phyloP scores from a whole-genome alignment of 2,329 filamentous ascomycete genomes.

The Plectosphaerella sp. region DNA sequence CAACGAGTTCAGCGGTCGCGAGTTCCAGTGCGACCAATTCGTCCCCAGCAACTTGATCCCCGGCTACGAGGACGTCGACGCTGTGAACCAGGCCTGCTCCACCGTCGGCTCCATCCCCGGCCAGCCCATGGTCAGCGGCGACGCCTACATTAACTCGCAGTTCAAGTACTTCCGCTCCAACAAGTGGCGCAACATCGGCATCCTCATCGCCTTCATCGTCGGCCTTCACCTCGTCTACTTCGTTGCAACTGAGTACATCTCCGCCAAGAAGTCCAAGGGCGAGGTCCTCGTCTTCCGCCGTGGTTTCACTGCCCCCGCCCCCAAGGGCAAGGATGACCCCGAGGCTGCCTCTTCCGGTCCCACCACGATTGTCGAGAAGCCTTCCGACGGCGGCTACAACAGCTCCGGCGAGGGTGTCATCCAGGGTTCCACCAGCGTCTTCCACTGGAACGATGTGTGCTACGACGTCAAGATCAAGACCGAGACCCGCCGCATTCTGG shows the following conservation, averaged over 20 bases:
- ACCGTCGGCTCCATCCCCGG: conserved; percentile 44
- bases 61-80: conserved; percentile 20
- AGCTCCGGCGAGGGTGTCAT: conserved; percentile 19
- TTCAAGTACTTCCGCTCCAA: conserved; percentile 43
- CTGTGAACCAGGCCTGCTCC: conserved; percentile 36
- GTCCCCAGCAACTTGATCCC: conserved; percentile 18
- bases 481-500: conserved; percentile 58
- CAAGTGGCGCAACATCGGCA: conserved; percentile 54
- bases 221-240: conserved; percentile 45
- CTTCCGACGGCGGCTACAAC: not conserved
- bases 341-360: conserved; percentile 10
- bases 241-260: conserved; percentile 37
- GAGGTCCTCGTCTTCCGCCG: conserved; percentile 56
- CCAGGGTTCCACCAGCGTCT: conserved; percentile 55
- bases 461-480: conserved; percentile 72
- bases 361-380: conserved; percentile 8
- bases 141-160: conserved; percentile 37
- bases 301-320: conserved; percentile 17
- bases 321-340: conserved; percentile 7
- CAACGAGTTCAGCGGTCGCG: conserved; percentile 54
- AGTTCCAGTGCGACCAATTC: conserved; percentile 18
- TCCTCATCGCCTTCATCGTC: conserved; percentile 46
- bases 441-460: conserved; percentile 69
- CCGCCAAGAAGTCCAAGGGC: conserved; percentile 51
- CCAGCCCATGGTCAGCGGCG: conserved; percentile 35